Evolutionary conservation across 495 filamentous ascomycete species (phyloP).

Genomic region (Stereocaulon alpinum): DNA sequence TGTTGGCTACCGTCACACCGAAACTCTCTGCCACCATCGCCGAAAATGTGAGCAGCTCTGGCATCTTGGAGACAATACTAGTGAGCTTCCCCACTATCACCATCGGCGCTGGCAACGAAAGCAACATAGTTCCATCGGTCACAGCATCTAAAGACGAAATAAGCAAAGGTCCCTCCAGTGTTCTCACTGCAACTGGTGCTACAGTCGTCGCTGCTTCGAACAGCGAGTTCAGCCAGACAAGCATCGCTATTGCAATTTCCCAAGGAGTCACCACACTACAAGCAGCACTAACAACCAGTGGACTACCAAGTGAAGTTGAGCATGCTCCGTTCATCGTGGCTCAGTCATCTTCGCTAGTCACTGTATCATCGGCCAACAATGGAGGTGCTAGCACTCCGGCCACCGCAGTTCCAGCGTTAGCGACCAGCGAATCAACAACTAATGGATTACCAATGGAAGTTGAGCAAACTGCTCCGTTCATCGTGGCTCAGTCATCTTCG

Average conservation of each 20-base stretch:
- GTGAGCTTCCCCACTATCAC: not conserved
- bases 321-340: no score
- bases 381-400: no score
- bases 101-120: not conserved
- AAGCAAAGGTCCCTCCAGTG: not conserved
- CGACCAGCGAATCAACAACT: no score
- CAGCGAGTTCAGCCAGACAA: not conserved
- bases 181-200: not conserved
- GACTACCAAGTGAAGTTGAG: no score
- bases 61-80: not conserved
- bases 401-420: no score
- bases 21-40: not conserved
- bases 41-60: not conserved
- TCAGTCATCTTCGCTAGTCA: no score
- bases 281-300: not conserved
- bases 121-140: not conserved
- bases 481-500: no score
- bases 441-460: no score
- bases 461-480: no score
- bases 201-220: not conserved
- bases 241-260: not conserved
- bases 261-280: not conserved
- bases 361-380: no score
- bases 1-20: not conserved
- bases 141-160: not conserved